A percentile compares a stretch with the other conserved stretches of the same genome.
Evolutionary conservation across 805 yeast genomes (phyloP).

Genomic region (Lachancea mirantina): DNA sequence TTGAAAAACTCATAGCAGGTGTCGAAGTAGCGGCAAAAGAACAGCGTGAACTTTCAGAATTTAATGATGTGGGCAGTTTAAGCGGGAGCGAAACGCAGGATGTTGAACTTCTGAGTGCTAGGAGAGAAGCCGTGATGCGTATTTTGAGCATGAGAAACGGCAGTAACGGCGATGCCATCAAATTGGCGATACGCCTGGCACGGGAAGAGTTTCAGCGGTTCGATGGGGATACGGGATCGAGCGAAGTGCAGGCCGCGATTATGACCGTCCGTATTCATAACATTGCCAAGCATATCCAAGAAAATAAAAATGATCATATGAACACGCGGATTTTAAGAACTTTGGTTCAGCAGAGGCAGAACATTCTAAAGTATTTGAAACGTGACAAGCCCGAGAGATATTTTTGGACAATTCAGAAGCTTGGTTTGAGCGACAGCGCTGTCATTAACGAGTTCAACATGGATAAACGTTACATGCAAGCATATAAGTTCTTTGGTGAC

Average conservation of each 20-base stretch:
- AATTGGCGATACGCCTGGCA: constrained; percentile 57
- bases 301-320: constrained; percentile 63
- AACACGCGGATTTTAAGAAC: constrained; percentile 68
- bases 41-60: constrained; percentile 20
- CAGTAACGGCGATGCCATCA: constrained; percentile 47
- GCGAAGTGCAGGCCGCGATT: constrained; percentile 94
- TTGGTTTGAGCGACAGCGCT: constrained; percentile 79
- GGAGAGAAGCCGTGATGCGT: constrained; percentile 62
- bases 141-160: constrained; percentile 72
- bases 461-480: constrained; percentile 72
- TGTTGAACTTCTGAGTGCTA: constrained; percentile 42
- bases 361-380: constrained; percentile 73
- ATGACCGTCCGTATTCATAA: constrained; percentile 74
- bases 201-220: constrained; percentile 70
- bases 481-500: constrained; percentile 72
- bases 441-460: constrained; percentile 74
- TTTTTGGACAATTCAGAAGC: constrained; percentile 76
- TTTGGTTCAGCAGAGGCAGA: constrained; percentile 85
- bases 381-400: constrained; percentile 73
- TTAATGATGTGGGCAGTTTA: constrained; percentile 17
- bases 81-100: constrained; percentile 12
- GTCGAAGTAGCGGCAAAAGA: constrained; percentile 26
- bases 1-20: constrained; percentile 70
- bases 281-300: constrained; percentile 64
- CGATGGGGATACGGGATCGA: constrained; percentile 89